Evolutionary conservation across 2,329 filamentous ascomycete species (phyloP).

Genomic region (Epichloe elymi): DNA sequence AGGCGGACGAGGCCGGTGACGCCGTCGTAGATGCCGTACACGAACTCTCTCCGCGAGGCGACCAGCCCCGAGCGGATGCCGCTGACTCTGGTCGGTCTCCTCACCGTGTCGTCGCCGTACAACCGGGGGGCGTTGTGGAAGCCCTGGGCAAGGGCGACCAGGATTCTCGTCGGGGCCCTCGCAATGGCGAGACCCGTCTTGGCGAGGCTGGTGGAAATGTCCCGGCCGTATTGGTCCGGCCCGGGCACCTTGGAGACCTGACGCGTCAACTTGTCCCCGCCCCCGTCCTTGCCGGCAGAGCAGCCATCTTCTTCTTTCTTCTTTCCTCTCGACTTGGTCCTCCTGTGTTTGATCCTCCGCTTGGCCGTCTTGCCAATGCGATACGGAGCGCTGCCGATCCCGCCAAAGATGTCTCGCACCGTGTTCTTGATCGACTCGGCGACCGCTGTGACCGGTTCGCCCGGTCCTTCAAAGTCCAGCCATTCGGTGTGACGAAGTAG

Average conservation of each 20-base stretch:
- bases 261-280: neutral
- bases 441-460: conserved; percentile 56
- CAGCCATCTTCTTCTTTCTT: conserved; percentile 16
- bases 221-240: conserved; percentile 27
- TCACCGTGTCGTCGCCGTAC: conserved; percentile 58
- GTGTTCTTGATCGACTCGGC: conserved; percentile 48
- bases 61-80: conserved; percentile 50
- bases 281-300: conserved; percentile 7
- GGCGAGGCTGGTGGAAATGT: conserved; percentile 38
- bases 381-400: conserved; percentile 51
- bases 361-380: conserved; percentile 44
- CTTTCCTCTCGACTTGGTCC: conserved; percentile 33
- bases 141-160: conserved; percentile 50
- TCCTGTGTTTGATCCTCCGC: conserved; percentile 27
- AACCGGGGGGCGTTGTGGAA: conserved; percentile 57
- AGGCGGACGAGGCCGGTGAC: conserved; percentile 49
- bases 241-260: conserved; percentile 4
- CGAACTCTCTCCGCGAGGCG: conserved; percentile 47
- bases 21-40: conserved; percentile 52
- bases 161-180: conserved; percentile 46
- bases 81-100: conserved; percentile 48
- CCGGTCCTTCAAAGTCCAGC: conserved; percentile 66
- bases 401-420: conserved; percentile 44
- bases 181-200: conserved; percentile 38
- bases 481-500: conserved; percentile 56